Evolutionary conservation across 2,329 filamentous ascomycete genomes (phyloP), one percentile per base, ranked within the genome.

Genomic region (Clonostachys solani): DNA sequence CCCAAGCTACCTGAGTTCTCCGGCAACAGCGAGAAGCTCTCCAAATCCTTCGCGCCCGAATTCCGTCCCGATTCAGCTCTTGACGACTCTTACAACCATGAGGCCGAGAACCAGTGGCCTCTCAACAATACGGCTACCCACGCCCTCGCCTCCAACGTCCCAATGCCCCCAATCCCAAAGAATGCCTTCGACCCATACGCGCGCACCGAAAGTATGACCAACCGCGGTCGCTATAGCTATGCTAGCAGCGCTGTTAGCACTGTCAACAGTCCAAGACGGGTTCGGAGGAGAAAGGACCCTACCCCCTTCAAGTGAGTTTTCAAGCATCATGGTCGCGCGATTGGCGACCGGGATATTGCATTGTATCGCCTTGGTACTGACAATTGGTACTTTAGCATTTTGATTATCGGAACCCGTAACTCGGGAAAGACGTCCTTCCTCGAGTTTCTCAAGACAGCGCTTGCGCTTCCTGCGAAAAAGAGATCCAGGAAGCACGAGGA

Each of bases 381-480:
- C 49, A 40, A 45, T 51, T 46, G 33, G 33, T 44, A 45, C 46
- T 47, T 8, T 52, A 97, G 92, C 66, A 84, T 99, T 56, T 81
- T 99, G 50, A 85, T 99, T 50, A 83, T 97, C 59, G 94, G 94
- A 50, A 87, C 90, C 44, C 85, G 88, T 50, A 87, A 86, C 65
- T 86, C 89, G 8, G 94, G 94, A 65, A 99, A 99, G 74, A 95
- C 92, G 1, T 96, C 91, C 1, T 96, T 99, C 69, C 86, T 99
- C 61, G 89, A 96, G 55, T 97, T 99, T 63, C 83, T 99, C 56
- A 90, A 90, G 69, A 88, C 84, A 44, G 87, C 92, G 2, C 78
- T 97, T 46, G 87, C 89, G 16, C 76, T 94, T 46, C 89, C 91
- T n/a, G 70, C 84, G 8, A 89, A 87, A 68, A 95, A 95, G 71